Percentiles rank a stretch among this genome's conserved stretches.
These are phyloP conservation scores for Myxozyma udenii DNA, from an alignment of 805 yeast genomes.

Conservation along the genomic window DNA sequence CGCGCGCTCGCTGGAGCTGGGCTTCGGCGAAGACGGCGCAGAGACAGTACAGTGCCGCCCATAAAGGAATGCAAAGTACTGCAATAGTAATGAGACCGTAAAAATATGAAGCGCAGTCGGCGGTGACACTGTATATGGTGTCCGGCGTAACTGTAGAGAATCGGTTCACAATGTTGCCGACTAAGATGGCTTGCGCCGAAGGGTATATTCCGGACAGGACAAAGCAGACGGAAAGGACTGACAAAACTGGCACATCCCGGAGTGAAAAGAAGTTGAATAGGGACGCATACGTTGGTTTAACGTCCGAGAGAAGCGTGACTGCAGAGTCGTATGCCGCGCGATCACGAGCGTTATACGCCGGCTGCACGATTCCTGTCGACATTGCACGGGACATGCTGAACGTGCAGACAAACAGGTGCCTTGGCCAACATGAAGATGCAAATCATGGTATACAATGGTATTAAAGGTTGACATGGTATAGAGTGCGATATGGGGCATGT, in stretches of 20 bases:
- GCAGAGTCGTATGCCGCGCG: slow-evolving; percentile 1
- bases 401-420: background rate
- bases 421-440: background rate
- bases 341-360: slow-evolving; percentile 1
- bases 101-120: slow-evolving; percentile 12
- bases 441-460: background rate
- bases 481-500: background rate
- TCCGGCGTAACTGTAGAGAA: slow-evolving; percentile 1
- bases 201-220: slow-evolving; percentile 9
- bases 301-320: background rate
- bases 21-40: slow-evolving; percentile 22
- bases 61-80: slow-evolving; percentile 9
- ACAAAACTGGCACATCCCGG: slow-evolving; percentile 6
- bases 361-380: too few relatives aligned
- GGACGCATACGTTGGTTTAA: slow-evolving; percentile 11
- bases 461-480: background rate
- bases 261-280: slow-evolving; percentile 9
- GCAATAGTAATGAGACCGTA: slow-evolving; percentile 8
- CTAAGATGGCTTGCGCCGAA: slow-evolving; percentile 12
- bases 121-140: background rate
- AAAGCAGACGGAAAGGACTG: background rate
- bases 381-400: background rate
- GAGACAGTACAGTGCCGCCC: slow-evolving; percentile 12
- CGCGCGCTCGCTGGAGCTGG: slow-evolving; percentile 19
- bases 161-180: slow-evolving; percentile 15